phyloP scores from a whole-genome alignment of 768 basidiomycete genomes.

The Mycena floridula region DNA sequence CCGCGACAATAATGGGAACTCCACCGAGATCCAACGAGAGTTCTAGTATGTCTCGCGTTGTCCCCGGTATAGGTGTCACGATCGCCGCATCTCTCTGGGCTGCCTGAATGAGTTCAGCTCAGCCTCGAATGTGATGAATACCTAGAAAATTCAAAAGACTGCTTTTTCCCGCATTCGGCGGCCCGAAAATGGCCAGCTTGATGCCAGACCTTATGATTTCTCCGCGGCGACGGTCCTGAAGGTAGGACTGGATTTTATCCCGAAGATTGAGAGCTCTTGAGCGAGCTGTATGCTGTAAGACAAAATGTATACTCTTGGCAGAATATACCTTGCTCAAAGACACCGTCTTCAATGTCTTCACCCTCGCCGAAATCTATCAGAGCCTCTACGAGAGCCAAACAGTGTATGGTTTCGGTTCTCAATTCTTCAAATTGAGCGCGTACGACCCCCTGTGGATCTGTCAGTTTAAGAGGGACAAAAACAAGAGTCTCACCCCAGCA shows the following conservation, averaged over 20 bases:
- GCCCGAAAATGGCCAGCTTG: constrained; percentile 83
- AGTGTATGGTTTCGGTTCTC: constrained; percentile 59
- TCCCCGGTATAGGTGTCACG: constrained; percentile 82
- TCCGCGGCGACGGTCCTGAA: constrained; percentile 69
- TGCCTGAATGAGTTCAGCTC: constrained; percentile 19
- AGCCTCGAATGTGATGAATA: constrained; percentile 15
- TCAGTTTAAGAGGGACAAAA: constrained; percentile 4
- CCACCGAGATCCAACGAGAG: constrained; percentile 87
- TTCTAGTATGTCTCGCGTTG: constrained; percentile 83
- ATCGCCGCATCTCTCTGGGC: constrained; percentile 87
- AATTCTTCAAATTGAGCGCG: constrained; percentile 57
- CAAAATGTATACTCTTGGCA: background rate
- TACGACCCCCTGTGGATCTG: constrained; percentile 50
- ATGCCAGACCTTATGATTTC: constrained; percentile 83
- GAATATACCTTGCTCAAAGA: constrained; percentile 59
- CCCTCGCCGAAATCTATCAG: constrained; percentile 92
- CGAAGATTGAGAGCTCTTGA: constrained; percentile 43
- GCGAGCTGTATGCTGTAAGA: constrained; percentile 37
- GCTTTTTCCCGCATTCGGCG: constrained; percentile 94
- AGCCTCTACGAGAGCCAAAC: constrained; percentile 78
- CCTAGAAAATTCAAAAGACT: constrained; percentile 82
- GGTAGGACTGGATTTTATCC: constrained; percentile 43
- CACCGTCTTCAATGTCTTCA: constrained; percentile 82
- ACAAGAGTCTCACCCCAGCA: constrained; percentile 42
- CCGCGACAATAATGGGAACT: constrained; percentile 71